phyloP scores from a whole-genome alignment of 2,329 filamentous ascomycete species.

The Alternaria angustiovoidea region DNA sequence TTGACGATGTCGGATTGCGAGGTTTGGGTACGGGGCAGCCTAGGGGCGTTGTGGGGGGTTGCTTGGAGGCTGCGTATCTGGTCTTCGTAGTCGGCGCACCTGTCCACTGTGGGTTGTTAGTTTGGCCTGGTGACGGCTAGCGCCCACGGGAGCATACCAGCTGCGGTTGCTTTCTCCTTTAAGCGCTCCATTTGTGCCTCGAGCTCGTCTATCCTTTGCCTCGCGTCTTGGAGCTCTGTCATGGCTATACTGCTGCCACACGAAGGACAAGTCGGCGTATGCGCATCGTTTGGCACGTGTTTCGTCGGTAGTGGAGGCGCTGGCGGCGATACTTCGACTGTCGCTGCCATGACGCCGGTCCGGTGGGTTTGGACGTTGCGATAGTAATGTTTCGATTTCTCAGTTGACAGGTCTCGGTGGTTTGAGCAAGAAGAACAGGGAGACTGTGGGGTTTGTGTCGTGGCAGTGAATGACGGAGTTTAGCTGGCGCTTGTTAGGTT shows the following conservation, averaged over 20 bases:
- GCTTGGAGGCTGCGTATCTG: conserved; percentile 67
- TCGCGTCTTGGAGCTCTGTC: conserved; percentile 28
- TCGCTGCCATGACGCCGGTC: conserved; percentile 28
- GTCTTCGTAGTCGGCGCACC: conserved; percentile 80
- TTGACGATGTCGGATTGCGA: conserved; percentile 27
- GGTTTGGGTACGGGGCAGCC: conserved; percentile 12
- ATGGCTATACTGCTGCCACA: conserved; percentile 39
- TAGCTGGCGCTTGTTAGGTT: conserved; percentile 15
- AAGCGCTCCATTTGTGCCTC: conserved; percentile 74
- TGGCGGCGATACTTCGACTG: conserved; percentile 24
- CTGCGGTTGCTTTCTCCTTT: conserved; percentile 73
- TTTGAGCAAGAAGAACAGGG: background rate
- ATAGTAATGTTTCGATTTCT: background rate
- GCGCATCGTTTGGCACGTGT: conserved; percentile 25
- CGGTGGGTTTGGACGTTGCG: background rate
- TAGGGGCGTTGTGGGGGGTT: background rate
- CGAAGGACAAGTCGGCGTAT: conserved; percentile 39
- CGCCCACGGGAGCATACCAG: conserved; percentile 54
- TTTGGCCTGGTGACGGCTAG: background rate
- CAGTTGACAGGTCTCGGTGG: background rate
- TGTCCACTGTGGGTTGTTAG: conserved; percentile 55
- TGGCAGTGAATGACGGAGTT: background rate
- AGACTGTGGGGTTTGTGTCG: conserved; percentile 13
- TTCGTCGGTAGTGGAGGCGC: conserved; percentile 31
- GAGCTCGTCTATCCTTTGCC: conserved; percentile 60